Base-by-base conservation (phyloP, 306 rosid species). In the Citrullus mucosospermus region DNA sequence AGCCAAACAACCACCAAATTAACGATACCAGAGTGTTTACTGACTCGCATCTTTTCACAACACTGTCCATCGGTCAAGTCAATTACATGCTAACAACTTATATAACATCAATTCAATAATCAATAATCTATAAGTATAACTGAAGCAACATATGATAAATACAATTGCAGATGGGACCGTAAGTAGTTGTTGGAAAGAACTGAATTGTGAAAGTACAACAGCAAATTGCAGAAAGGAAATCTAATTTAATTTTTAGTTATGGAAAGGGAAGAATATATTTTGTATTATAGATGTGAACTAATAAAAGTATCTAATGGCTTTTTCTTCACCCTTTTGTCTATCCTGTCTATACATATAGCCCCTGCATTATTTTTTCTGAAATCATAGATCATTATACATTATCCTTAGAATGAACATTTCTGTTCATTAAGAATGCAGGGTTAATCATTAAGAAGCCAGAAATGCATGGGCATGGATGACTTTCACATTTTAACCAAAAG, bases 1-100 rank as follows among this genome's bases (percentile, higher is more conserved):
- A 92, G 85, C 99, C 99, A 86, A 90, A 82, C 73, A 92, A 85
- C 97, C 99, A 96, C 99, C 99, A 96, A 76, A 96, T 75, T 84
- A 96, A 91, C 10, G 99, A 96, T 18, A 82, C 87, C 87, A 95
- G 83, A 6, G 96, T 96, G 81, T 92, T 96, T 75, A 91, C 78
- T 2, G 97, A 87, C 83, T 96, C 97, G 48, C 97, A 91, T 80
- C 90, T 93, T 83, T 85, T 91, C 13, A 86, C 79, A 78, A 84
- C 75, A 68, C 99, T 96, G 67, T 51, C 44, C 76, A 78, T 28
- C 72, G 56, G 81, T 50, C 38, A 85, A 81, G 80, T 88, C 88
- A 83, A 87, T 83, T 65, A 17, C 74, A 50, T 67, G 57, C 74
- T 76, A 75, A 68, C 76, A 54, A 79, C 68, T 41, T 68, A 50